Evolutionary conservation across 202 grass and related monocot genomes (phyloP), one percentile per base, ranked within the genome.

Genomic region (Hordeum pubiflorum): DNA sequence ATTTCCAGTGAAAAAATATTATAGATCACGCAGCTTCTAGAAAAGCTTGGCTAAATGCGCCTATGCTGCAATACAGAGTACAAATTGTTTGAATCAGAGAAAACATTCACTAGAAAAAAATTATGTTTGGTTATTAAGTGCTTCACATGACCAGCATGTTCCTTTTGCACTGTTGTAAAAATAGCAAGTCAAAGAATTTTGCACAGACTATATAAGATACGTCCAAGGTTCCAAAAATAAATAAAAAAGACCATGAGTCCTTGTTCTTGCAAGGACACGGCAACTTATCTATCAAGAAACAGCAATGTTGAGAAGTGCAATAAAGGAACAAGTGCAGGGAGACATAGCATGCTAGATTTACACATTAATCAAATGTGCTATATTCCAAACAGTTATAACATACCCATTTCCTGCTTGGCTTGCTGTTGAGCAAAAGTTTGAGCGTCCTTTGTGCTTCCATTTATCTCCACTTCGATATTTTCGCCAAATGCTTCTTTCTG

Each of bases 401-500:
- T 88, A 99, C 96, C 87, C 81, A 69, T 87, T 84, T 89, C 87
- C 64, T 78, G 87, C 32, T 93, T 95, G 23, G 85, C 86, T 90
- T 89, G 92, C 44, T 91, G 90, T 27, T 83, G 85, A 70, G 85
- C 81, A 89, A 98, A 95, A 44, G 78, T 86, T 74, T 95, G 88
- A 60, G 88, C 95, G 80, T 95, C 95, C 76, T 95, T 98, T 61
- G 90, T 86, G 82, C 90, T 98, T 88, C 95, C 95, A 27, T 55
- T 67, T 61, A 98, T 91, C 68, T 98, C 95, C 50, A 98, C 83
- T 84, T 98, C 95, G 78, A 98, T 93, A 69, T 86, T 93, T 69
- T 98, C 95, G 59, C 90, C 86, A 81, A 98, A 98, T 79, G 95
- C 95, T 85, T 98, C 95, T 93, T 93, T 98, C 74, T 98, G 95